Conservation (phyloP, 768 basidiomycete genomes). For the Pleurotus pulmonarius region DNA sequence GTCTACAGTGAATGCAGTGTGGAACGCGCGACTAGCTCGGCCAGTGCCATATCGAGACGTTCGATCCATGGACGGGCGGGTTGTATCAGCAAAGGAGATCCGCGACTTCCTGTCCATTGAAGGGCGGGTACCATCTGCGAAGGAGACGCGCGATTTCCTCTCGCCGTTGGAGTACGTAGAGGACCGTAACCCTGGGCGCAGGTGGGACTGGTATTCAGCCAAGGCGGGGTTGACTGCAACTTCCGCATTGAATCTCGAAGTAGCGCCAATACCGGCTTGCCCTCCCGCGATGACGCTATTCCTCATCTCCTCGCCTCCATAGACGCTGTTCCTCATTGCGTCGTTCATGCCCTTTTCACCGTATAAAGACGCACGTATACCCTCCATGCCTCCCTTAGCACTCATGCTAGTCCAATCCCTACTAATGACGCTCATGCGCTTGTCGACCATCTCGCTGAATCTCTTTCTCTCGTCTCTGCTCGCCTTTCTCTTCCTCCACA, state of each 20-base stretch:
- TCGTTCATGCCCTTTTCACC: slow-evolving; percentile 16
- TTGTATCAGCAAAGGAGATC: slow-evolving; percentile 35
- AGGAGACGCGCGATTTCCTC: slow-evolving; percentile 60
- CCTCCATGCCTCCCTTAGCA: slow-evolving; percentile 65
- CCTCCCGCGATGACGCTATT: slow-evolving; percentile 32
- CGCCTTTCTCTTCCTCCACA: slow-evolving; percentile 50
- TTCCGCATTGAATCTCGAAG: slow-evolving; percentile 19
- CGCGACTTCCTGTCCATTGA: slow-evolving; percentile 23
- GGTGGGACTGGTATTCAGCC: slow-evolving; percentile 34
- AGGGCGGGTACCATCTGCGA: slow-evolving; percentile 49
- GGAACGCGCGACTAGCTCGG: slow-evolving; percentile 27
- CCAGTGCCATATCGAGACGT: slow-evolving; percentile 18
- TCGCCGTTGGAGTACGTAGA: slow-evolving; percentile 30
- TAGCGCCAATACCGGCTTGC: slow-evolving; percentile 37
- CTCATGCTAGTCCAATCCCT: slow-evolving; percentile 75
- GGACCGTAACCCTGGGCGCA: slow-evolving; percentile 44
- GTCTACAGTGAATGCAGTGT: slow-evolving; percentile 25
- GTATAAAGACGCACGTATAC: slow-evolving; percentile 68
- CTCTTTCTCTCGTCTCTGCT: slow-evolving; percentile 48
- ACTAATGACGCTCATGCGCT: slow-evolving; percentile 80
- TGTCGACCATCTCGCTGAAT: slow-evolving; percentile 68
- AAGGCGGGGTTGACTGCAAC: slow-evolving; percentile 16
- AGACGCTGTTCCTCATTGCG: slow-evolving; percentile 7
- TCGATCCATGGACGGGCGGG: slow-evolving; percentile 34
- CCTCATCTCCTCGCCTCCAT: slow-evolving; percentile 7